Evolutionary conservation across 1,284 basidiomycete species (phyloP).

Genomic region (Ceratobasidium sp.): DNA sequence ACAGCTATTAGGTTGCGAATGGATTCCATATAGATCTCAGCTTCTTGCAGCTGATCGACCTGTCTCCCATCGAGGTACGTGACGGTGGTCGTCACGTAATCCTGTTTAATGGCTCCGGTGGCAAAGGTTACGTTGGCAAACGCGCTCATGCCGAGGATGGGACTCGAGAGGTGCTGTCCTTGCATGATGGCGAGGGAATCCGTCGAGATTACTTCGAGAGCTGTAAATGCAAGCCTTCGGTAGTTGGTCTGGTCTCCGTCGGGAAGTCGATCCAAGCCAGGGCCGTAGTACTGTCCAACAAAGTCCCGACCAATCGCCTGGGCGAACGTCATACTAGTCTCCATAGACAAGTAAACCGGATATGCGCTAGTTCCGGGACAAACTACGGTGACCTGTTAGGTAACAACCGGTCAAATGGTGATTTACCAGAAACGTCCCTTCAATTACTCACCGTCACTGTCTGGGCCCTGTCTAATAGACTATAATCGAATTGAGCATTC

Average conservation of each 20-base stretch:
- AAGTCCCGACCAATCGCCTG: slow-evolving; percentile 8
- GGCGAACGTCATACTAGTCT: slow-evolving; percentile 10
- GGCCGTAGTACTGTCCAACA: slow-evolving; percentile 34
- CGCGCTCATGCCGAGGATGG: not conserved
- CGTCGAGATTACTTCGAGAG: slow-evolving; percentile 20
- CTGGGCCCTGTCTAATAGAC: slow-evolving; percentile 4
- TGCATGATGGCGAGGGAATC: slow-evolving; percentile 24
- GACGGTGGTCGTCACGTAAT: not conserved
- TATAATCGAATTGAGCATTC: slow-evolving; percentile 28
- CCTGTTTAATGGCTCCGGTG: not conserved
- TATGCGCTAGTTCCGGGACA: slow-evolving; percentile 10
- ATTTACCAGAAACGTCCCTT: not conserved
- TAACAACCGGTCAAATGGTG: not conserved
- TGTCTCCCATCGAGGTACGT: slow-evolving; percentile 13
- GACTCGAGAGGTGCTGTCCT: not conserved
- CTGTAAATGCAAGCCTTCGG: slow-evolving; percentile 19
- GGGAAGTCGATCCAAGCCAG: not conserved
- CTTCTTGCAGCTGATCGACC: not conserved
- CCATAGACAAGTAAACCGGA: slow-evolving; percentile 17
- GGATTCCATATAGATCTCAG: not conserved
- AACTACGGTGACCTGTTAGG: slow-evolving; percentile 19
- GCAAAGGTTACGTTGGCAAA: not conserved
- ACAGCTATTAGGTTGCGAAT: not conserved
- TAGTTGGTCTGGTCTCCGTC: not conserved
- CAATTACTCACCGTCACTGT: slow-evolving; percentile 7